Base-by-base conservation (phyloP, 1,284 basidiomycete genomes). In the Paramarasmius palmivorus region DNA sequence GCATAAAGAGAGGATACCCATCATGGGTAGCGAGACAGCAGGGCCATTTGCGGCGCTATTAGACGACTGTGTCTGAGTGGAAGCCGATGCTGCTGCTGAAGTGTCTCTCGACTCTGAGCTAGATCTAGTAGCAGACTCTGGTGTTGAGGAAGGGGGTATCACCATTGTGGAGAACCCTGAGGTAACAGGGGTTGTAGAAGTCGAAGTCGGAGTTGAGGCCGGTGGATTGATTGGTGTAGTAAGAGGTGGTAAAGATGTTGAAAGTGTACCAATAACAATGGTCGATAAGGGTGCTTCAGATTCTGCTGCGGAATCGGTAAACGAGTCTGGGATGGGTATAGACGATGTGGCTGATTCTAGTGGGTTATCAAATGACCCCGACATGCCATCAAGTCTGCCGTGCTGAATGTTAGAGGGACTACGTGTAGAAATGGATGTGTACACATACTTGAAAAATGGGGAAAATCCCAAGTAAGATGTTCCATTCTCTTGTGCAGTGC, bases 381-480 rank as follows among this genome's bases (percentile, higher is more conserved):
- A 71, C 85, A 88, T 86, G 36, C 73, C 72, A 36, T 72, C 65
- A 25, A 88, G 71, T 8, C 82, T 87, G 57, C 7, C 9, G 14
- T 26, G 44, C 19, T 36, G 20, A 39, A 29, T 12, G 3, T 22
- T 19, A 50, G 37, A 45, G 40, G 55, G 39, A 41, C 5, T 36
- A 35, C 4, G 2, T 38, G 15, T 10, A 35, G 1, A 32, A 22
- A 25, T 49, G 12, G 44, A 25, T 14, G 26, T 20, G 17, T 7
- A 36, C 3, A 68, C 78, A 34, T 54, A 83, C 83, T 62, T 63
- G 71, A 89, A 88, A 58, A 70, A 74, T 0, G 77, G 74, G 1
- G 86, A 86, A 66, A 73, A 88, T 36, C 71, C 72, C 0, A 56
- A 53, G 57, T 81, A 83, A 4, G 49, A 49, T 22, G 66, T 67